Evolutionary conservation across 129 eudicot genomes (phyloP).

Genomic region (Logfia minima): DNA sequence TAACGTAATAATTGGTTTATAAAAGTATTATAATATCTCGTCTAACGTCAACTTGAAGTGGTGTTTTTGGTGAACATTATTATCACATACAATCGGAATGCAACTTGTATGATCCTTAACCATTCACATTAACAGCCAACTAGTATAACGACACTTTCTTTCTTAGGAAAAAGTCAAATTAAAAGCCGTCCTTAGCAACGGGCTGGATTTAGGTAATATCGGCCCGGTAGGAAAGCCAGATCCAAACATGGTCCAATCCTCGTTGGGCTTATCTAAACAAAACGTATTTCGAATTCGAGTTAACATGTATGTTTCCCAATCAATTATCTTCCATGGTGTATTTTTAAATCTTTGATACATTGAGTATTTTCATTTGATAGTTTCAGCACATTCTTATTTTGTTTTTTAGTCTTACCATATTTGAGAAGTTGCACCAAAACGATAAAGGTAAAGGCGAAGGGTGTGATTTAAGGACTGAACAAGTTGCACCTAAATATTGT

Average conservation of each 20-base stretch:
- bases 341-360: too few species aligned
- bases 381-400: too few species aligned
- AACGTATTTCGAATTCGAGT: too few species aligned
- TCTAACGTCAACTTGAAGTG: slow-evolving; percentile 7
- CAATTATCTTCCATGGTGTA: too few species aligned
- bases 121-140: neutral
- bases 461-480: too few species aligned
- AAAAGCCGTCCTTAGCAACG: neutral
- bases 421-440: too few species aligned
- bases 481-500: too few species aligned
- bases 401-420: too few species aligned
- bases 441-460: too few species aligned
- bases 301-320: too few species aligned
- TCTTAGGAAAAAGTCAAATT: neutral
- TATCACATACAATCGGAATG: neutral
- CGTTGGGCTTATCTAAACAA: neutral
- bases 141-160: neutral
- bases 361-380: too few species aligned
- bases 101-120: neutral
- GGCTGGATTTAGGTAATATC: neutral
- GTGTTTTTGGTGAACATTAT: neutral
- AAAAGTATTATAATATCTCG: neutral
- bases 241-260: neutral
- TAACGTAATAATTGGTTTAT: neutral
- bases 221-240: neutral